phyloP scores from a whole-genome alignment of 805 yeast species.

The Kuraishia piskuri region DNA sequence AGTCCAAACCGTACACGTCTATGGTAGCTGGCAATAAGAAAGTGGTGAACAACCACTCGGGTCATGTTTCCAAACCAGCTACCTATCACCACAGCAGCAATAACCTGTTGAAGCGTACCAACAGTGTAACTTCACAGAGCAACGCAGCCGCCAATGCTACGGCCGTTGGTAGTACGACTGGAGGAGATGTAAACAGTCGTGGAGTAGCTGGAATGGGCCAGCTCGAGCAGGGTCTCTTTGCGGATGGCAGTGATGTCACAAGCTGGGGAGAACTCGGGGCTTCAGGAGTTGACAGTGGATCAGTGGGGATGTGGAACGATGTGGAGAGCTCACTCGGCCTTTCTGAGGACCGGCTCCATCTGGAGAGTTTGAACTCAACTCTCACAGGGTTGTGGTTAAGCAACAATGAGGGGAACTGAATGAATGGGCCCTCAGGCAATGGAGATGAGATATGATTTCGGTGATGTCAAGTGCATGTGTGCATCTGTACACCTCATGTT shows the following conservation, averaged over 20 bases:
- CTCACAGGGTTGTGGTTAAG: background rate
- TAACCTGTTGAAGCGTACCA: background rate
- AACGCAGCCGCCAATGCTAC: background rate
- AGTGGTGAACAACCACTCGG: background rate
- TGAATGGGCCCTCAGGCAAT: no score
- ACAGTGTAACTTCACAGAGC: background rate
- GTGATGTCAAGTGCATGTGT: background rate
- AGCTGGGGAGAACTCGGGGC: background rate
- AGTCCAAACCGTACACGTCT: background rate
- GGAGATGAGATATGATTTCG: no score
- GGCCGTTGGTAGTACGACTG: background rate
- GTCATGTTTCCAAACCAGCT: slow-evolving; percentile 1
- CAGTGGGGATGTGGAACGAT: background rate
- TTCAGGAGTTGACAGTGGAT: background rate
- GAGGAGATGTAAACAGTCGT: background rate
- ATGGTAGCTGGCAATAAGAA: background rate
- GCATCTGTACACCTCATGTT: no score
- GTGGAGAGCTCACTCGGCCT: background rate
- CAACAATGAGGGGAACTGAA: background rate
- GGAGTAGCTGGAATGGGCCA: background rate
- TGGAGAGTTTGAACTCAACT: background rate
- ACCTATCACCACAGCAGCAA: background rate
- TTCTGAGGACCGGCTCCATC: background rate
- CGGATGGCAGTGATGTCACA: background rate
- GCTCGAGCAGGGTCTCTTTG: background rate